Percentiles rank a stretch among this genome's conserved stretches.
phyloP scores from a whole-genome alignment of 2,329 filamentous ascomycete species.

The Botrytis cinerea region DNA sequence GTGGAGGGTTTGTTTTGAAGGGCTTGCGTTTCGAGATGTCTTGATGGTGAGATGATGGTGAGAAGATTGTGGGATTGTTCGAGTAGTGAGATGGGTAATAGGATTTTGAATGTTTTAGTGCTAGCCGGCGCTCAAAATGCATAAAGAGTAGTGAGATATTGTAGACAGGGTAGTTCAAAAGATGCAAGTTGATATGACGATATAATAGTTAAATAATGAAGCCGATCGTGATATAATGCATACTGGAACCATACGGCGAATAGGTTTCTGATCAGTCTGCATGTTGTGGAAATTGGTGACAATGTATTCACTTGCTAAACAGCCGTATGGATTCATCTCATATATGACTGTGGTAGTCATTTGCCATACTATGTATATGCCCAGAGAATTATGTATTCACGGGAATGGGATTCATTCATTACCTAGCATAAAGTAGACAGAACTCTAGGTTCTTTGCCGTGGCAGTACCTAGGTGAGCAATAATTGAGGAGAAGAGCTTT shows the following conservation, averaged over 20 bases:
- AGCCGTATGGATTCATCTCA: neutral
- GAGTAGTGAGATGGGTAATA: neutral
- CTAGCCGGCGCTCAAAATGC: neutral
- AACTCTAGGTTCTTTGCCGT: neutral
- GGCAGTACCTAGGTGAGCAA: neutral
- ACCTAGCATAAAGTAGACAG: neutral
- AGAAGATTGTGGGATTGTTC: neutral
- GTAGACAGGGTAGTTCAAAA: neutral
- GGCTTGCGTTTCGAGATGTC: neutral
- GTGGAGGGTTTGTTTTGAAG: neutral
- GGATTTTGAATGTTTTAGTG: neutral
- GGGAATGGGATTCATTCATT: neutral
- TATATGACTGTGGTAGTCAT: neutral
- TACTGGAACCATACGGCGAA: accelerated
- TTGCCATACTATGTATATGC: no score
- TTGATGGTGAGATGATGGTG: neutral
- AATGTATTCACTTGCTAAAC: neutral
- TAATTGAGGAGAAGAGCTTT: neutral
- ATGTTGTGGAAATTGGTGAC: neutral
- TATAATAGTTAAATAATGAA: neutral
- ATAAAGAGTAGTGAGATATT: neutral
- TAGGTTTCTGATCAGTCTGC: neutral
- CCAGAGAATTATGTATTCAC: neutral
- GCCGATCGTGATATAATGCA: neutral
- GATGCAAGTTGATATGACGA: neutral